Percentiles rank a stretch among this genome's conserved stretches.
Conservation (phyloP, 192 early-diverging fungal species). For the Mortierella antarctica region DNA sequence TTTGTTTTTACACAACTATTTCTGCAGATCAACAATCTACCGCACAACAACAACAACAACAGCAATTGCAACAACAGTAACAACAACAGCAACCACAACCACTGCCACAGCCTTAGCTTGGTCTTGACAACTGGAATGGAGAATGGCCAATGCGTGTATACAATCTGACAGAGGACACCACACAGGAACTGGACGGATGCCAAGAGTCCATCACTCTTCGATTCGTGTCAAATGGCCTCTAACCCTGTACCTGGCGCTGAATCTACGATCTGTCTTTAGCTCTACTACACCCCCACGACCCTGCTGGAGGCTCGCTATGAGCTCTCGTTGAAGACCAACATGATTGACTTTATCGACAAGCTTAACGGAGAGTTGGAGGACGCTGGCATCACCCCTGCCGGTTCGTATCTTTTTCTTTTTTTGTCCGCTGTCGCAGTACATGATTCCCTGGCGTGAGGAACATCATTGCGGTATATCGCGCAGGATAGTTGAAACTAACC, state of each 20-base stretch:
- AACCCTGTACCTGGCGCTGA: not conserved
- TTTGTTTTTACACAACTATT: not conserved
- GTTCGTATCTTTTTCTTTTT: constrained; percentile 47
- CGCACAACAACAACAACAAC: not conserved
- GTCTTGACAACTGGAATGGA: no score
- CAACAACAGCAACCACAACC: not conserved
- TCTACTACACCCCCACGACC: constrained; percentile 78
- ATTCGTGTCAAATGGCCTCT: not conserved
- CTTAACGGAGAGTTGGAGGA: constrained; percentile 86
- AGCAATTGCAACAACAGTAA: not conserved
- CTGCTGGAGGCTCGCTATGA: constrained; percentile 91
- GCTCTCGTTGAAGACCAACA: constrained; percentile 87
- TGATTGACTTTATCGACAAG: constrained; percentile 93
- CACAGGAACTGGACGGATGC: no score
- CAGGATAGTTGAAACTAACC: not conserved
- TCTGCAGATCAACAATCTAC: not conserved
- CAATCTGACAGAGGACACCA: no score
- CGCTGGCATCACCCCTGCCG: constrained; percentile 79
- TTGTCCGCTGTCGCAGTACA: not conserved
- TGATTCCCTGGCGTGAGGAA: no score
- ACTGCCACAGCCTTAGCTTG: no score
- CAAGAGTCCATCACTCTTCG: not conserved
- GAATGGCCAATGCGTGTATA: no score
- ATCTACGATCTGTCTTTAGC: constrained; percentile 49
- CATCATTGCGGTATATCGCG: not conserved